A percentile compares a stretch with the other conserved stretches of the same genome.
Evolutionary conservation across 768 basidiomycete species (phyloP).

Genomic region (Kwoniella sp.): DNA sequence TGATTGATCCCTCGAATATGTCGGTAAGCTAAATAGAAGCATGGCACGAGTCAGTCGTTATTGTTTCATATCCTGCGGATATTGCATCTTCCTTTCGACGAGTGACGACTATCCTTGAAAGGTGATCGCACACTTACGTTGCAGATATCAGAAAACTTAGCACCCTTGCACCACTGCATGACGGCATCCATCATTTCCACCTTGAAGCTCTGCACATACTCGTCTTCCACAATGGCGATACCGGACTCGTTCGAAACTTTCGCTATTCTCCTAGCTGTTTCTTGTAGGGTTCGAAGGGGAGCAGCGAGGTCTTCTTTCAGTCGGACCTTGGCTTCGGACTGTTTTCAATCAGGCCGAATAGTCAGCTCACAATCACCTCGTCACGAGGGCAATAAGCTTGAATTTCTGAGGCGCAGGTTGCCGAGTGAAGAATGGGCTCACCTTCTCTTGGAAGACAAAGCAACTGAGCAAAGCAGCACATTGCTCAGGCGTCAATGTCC

Average conservation of each 20-base stretch:
- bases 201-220: conserved; percentile 95
- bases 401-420: neutral
- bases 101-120: neutral
- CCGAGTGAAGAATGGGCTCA: conserved; percentile 49
- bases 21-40: conserved; percentile 76
- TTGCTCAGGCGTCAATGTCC: conserved; percentile 82
- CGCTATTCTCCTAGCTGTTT: conserved; percentile 92
- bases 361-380: neutral
- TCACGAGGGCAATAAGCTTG: neutral
- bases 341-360: neutral
- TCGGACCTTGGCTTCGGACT: conserved; percentile 62
- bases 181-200: conserved; percentile 99
- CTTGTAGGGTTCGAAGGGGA: conserved; percentile 92
- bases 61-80: neutral
- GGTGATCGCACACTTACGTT: conserved; percentile 64
- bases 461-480: conserved; percentile 93
- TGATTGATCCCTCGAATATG: conserved; percentile 94
- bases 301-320: conserved; percentile 91
- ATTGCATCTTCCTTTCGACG: conserved; percentile 17
- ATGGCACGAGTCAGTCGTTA: neutral
- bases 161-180: conserved; percentile 96
- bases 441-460: conserved; percentile 98
- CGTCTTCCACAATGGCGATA: conserved; percentile 82
- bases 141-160: conserved; percentile 92
- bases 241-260: conserved; percentile 94